Conservation (phyloP, 495 filamentous ascomycete genomes). For the Penicillium odoratum region DNA sequence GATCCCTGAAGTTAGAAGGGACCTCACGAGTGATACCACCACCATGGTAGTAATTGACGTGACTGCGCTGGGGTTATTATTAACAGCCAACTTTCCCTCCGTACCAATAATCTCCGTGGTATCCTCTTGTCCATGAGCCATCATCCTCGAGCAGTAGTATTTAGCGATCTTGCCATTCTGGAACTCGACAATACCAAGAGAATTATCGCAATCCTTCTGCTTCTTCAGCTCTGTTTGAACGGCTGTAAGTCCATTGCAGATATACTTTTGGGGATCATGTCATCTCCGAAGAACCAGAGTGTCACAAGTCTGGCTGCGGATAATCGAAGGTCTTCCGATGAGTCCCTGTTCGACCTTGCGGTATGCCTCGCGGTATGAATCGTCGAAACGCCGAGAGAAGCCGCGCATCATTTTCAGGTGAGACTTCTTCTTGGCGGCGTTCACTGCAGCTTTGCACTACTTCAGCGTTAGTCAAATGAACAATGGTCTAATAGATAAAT, state of each 20-base stretch:
- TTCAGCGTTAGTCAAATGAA: background rate
- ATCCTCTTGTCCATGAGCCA: constrained; percentile 64
- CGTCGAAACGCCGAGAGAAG: constrained; percentile 59
- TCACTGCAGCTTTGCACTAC: constrained; percentile 14
- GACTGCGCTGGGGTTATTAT: constrained; percentile 47
- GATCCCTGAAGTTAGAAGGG: constrained; percentile 52
- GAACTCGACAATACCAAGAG: constrained; percentile 64
- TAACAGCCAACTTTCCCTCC: constrained; percentile 57
- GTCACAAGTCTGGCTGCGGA: constrained; percentile 60
- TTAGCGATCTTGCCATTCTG: constrained; percentile 60
- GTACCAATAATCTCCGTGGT: constrained; percentile 66
- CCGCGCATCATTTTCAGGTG: constrained; percentile 61
- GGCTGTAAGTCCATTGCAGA: constrained; percentile 57
- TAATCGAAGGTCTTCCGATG: constrained; percentile 52
- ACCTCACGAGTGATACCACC: constrained; percentile 53
- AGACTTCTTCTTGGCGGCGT: constrained; percentile 23
- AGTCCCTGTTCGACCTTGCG: constrained; percentile 45
- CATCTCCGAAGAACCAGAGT: constrained; percentile 57
- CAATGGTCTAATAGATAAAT: background rate
- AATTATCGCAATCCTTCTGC: constrained; percentile 63
- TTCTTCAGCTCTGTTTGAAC: constrained; percentile 60
- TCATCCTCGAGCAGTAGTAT: constrained; percentile 61
- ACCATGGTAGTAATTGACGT: constrained; percentile 50
- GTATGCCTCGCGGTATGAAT: constrained; percentile 53
- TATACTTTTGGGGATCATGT: constrained; percentile 50